phyloP scores from a whole-genome alignment of 148 eudicot species.

The Hydrangea macrophylla region DNA sequence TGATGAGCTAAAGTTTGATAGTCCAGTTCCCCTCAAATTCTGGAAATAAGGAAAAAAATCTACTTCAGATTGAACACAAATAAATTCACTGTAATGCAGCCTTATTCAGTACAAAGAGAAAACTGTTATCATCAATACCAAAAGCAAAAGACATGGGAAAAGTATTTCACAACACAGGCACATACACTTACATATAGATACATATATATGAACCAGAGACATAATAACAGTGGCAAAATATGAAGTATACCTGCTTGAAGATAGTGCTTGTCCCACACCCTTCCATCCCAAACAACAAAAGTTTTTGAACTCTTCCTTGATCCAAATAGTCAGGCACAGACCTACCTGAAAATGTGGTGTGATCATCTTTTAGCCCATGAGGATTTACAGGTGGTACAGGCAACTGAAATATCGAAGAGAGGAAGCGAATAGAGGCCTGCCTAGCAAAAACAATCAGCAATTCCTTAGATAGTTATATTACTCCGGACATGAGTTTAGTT shows the following conservation, averaged over 20 bases:
- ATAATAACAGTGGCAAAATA: not conserved
- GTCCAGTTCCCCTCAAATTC: too few relatives aligned
- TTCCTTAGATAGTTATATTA: not conserved
- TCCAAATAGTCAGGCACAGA: slow-evolving; percentile 32
- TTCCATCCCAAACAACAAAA: slow-evolving; percentile 35
- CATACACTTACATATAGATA: not conserved
- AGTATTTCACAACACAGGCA: too few relatives aligned
- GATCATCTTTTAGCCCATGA: slow-evolving; percentile 23
- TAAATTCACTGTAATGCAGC: too few relatives aligned
- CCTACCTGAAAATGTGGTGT: slow-evolving; percentile 19
- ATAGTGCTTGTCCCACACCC: slow-evolving; percentile 49
- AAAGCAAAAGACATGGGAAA: not conserved
- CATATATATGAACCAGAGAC: not conserved
- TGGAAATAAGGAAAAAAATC: too few relatives aligned
- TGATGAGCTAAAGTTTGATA: too few relatives aligned
- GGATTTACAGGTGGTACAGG: slow-evolving; percentile 32
- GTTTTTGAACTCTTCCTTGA: slow-evolving; percentile 25
- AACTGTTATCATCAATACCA: not conserved
- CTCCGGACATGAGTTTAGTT: not conserved
- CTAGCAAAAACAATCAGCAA: slow-evolving; percentile 25
- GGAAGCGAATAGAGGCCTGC: slow-evolving; percentile 42
- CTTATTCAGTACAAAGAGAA: too few relatives aligned
- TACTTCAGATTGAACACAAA: too few relatives aligned
- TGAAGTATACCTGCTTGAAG: slow-evolving; percentile 38
- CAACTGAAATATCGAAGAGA: slow-evolving; percentile 35